phyloP scores from a whole-genome alignment of 139 green algal genomes.

The Chlorokybus atmophyticus region DNA sequence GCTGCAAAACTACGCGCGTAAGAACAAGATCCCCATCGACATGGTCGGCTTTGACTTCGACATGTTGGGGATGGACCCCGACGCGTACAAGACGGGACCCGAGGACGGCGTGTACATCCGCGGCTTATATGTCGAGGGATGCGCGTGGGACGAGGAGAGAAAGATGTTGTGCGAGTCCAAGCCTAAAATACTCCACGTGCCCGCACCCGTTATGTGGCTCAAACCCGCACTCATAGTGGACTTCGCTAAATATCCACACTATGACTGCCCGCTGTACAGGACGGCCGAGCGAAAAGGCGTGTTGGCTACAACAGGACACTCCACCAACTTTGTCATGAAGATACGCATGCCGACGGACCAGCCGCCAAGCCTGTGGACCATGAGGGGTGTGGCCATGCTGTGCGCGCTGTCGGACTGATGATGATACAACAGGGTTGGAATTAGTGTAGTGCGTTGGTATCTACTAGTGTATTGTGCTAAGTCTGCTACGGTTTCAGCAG shows the following conservation, averaged over 20 bases:
- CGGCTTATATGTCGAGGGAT: conserved; percentile 31
- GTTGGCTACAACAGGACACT: conserved; percentile 63
- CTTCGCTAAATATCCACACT: conserved; percentile 37
- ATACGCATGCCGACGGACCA: conserved; percentile 42
- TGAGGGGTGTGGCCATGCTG: conserved; percentile 53
- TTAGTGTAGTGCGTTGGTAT: too few species aligned
- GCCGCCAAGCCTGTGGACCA: conserved; percentile 51
- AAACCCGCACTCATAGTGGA: conserved; percentile 11
- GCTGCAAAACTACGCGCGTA: conserved; percentile 57
- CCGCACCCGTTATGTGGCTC: conserved; percentile 27
- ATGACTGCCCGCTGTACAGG: conserved; percentile 49
- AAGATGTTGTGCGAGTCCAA: conserved; percentile 19
- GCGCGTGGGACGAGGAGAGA: conserved; percentile 18
- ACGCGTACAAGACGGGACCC: conserved; percentile 31
- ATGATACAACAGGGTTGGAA: background rate
- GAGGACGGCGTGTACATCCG: conserved; percentile 40
- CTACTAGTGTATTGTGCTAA: too few species aligned
- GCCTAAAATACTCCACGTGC: conserved; percentile 23
- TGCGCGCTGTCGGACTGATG: conserved; percentile 21
- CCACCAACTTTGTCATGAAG: conserved; percentile 71
- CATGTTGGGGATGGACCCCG: conserved; percentile 44
- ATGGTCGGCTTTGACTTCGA: conserved; percentile 25
- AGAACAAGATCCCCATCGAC: conserved; percentile 39
- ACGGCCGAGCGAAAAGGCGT: conserved; percentile 24
- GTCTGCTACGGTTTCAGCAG: too few species aligned